Evolutionary conservation across 495 filamentous ascomycete species (phyloP).

Genomic region (Aspergillus sparsus): DNA sequence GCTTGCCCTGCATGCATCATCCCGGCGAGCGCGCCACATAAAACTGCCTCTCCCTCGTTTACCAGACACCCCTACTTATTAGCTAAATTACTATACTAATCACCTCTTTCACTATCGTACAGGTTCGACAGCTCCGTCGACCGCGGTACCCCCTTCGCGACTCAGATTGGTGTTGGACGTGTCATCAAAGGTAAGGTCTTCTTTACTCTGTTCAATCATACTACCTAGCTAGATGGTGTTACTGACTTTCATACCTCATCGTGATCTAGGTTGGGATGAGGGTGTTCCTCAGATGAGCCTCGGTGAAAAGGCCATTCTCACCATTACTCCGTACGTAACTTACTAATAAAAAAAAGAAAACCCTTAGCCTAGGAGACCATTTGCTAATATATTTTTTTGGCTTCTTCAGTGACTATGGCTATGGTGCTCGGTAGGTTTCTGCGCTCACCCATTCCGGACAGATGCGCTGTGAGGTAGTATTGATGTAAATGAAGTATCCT

Average conservation of each 20-base stretch:
- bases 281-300: constrained; percentile 77
- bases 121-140: constrained; percentile 79
- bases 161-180: constrained; percentile 68
- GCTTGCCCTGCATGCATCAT: constrained; percentile 40
- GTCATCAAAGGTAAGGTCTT: constrained; percentile 69
- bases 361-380: constrained; percentile 1
- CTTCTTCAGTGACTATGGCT: constrained; percentile 73
- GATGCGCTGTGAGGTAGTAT: not conserved
- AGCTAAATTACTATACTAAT: not conserved
- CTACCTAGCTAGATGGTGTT: not conserved
- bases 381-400: constrained; percentile 31
- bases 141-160: constrained; percentile 61
- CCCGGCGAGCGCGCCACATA: no score
- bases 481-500: not conserved
- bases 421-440: constrained; percentile 65
- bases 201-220: not conserved
- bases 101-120: constrained; percentile 7
- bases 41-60: not conserved
- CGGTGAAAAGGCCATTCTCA: constrained; percentile 77
- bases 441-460: not conserved
- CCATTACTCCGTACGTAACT: constrained; percentile 67
- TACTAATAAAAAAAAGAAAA: not conserved
- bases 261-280: constrained; percentile 75
- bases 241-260: not conserved
- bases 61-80: not conserved